Conservation (phyloP, 495 filamentous ascomycete genomes). For the Xylaria longipes region DNA sequence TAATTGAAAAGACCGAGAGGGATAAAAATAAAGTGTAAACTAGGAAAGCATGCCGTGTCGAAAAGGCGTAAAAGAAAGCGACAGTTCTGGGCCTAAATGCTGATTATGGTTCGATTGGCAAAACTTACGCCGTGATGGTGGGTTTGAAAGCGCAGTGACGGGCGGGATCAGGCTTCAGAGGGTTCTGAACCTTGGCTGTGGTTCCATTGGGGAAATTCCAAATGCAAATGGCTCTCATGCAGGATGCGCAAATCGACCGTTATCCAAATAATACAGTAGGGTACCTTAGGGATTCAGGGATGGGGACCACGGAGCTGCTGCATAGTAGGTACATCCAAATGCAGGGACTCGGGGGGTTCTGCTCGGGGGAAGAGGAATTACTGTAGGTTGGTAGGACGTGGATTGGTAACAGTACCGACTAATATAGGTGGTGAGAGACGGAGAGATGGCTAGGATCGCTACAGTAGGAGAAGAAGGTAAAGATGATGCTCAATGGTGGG, state of each 20-base stretch:
- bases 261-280: neutral
- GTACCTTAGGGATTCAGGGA: constrained; percentile 10
- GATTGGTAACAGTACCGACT: neutral
- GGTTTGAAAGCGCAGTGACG: constrained; percentile 8
- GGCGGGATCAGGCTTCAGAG: constrained; percentile 9
- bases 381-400: neutral
- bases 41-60: neutral
- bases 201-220: constrained; percentile 16
- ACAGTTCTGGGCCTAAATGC: neutral
- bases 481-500: neutral
- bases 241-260: constrained; percentile 8
- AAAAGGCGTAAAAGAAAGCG: neutral
- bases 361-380: constrained; percentile 4
- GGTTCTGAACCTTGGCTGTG: neutral
- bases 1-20: neutral
- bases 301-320: constrained; percentile 13
- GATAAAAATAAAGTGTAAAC: neutral
- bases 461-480: neutral
- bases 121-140: constrained; percentile 2
- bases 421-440: neutral
- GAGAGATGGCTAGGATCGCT: neutral
- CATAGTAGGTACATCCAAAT: constrained; percentile 15
- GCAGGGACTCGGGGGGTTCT: constrained; percentile 26
- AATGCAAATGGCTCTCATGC: constrained; percentile 20
- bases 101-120: constrained; percentile 14